Percentiles rank a stretch among this genome's conserved stretches.
phyloP scores from a whole-genome alignment of 202 grass and related monocot species.

The Zoysia matrella region DNA sequence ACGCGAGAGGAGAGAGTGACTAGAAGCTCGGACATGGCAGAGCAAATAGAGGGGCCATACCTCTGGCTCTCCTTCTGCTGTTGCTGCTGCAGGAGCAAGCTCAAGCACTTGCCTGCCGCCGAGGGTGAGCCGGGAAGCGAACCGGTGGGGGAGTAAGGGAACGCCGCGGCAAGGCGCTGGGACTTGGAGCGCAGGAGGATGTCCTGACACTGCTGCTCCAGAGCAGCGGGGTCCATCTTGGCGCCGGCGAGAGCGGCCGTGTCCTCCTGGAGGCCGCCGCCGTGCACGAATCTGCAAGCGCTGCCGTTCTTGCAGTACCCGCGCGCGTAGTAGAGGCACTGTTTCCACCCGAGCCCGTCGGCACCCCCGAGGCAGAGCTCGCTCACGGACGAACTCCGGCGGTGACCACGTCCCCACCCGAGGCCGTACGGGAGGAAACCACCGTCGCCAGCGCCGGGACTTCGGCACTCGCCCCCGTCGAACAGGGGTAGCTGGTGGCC shows the following conservation, averaged over 20 bases:
- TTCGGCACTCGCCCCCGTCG: slow-evolving; percentile 49
- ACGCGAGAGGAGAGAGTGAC: background rate
- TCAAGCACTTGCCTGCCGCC: slow-evolving; percentile 66
- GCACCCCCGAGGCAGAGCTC: slow-evolving; percentile 72
- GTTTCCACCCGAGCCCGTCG: slow-evolving; percentile 70
- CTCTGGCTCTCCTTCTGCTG: slow-evolving; percentile 88
- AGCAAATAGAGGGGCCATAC: slow-evolving; percentile 22
- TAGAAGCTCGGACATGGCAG: background rate
- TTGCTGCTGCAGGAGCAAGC: slow-evolving; percentile 80
- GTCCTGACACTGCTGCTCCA: slow-evolving; percentile 78
- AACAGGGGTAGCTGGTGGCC: slow-evolving; percentile 46
- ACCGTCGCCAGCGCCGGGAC: slow-evolving; percentile 30
- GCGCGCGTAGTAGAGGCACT: slow-evolving; percentile 85
- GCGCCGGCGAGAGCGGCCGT: slow-evolving; percentile 8
- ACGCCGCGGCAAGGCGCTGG: slow-evolving; percentile 61
- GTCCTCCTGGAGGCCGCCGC: slow-evolving; percentile 66
- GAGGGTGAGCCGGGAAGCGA: slow-evolving; percentile 80
- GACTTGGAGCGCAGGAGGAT: slow-evolving; percentile 84
- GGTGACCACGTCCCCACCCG: slow-evolving; percentile 58
- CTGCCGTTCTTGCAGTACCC: slow-evolving; percentile 95
- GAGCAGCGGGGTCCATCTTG: slow-evolving; percentile 49
- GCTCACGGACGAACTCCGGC: slow-evolving; percentile 78
- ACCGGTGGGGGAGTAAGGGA: slow-evolving; percentile 81
- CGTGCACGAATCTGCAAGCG: slow-evolving; percentile 79
- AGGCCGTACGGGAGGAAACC: slow-evolving; percentile 44